Evolutionary conservation across 257 asterid genomes (phyloP).

Genomic region (Solanum virginianum): DNA sequence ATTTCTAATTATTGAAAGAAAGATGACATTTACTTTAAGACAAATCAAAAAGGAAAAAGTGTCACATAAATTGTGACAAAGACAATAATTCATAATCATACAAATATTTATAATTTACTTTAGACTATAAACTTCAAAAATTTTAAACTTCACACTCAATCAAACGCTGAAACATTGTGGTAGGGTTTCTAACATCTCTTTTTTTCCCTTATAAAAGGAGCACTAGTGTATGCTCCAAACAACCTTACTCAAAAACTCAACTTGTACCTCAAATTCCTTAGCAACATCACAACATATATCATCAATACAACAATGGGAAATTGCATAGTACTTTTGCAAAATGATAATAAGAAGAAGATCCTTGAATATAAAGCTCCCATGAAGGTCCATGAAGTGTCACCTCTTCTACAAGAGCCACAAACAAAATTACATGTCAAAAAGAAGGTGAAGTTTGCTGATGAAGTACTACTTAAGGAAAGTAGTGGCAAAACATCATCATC

Average conservation of each 20-base stretch:
- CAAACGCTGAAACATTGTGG: background rate
- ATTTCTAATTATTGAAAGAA: too few species aligned
- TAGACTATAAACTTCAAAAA: background rate
- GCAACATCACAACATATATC: slow-evolving; percentile 8
- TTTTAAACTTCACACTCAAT: accelerated
- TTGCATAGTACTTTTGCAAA: slow-evolving; percentile 34
- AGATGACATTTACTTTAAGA: too few species aligned
- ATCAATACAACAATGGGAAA: slow-evolving; percentile 28
- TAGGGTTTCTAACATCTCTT: background rate
- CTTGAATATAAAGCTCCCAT: slow-evolving; percentile 44
- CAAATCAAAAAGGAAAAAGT: too few species aligned
- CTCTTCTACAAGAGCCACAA: slow-evolving; percentile 14
- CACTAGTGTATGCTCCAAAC: background rate
- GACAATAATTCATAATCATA: background rate
- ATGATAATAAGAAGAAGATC: slow-evolving; percentile 48
- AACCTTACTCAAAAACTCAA: background rate
- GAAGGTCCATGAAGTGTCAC: slow-evolving; percentile 34
- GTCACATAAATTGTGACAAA: too few species aligned
- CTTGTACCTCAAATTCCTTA: background rate
- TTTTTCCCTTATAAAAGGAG: background rate
- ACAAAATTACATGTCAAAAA: slow-evolving; percentile 2
- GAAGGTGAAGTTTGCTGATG: slow-evolving; percentile 28
- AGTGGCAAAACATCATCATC: background rate
- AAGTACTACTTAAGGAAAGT: slow-evolving; percentile 8
- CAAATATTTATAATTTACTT: background rate